Conservation (phyloP, 2,329 filamentous ascomycete species). For the Colletotrichum truncatum region DNA sequence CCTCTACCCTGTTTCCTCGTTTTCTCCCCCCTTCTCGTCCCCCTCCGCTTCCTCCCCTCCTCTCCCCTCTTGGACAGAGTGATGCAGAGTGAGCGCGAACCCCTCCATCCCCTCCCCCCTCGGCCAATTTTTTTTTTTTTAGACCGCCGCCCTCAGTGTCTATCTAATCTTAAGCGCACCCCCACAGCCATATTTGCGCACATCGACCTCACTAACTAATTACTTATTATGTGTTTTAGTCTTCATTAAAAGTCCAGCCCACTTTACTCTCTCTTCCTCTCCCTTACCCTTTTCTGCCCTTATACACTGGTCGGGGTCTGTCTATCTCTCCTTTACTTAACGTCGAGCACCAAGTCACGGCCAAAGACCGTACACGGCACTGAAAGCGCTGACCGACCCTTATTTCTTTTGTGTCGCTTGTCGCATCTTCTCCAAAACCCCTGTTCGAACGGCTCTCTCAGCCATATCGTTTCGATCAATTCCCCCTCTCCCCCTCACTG, state of each 20-base stretch:
- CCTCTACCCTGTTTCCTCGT: neutral
- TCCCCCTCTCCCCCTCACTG: constrained; percentile 5
- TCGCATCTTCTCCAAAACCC: constrained; percentile 9
- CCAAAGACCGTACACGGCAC: neutral
- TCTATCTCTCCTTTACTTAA: constrained; percentile 8
- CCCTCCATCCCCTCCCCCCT: constrained; percentile 12
- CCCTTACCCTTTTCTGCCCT: neutral
- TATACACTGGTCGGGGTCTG: neutral
- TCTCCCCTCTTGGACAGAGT: neutral
- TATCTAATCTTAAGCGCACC: constrained; percentile 24
- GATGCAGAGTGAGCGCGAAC: constrained; percentile 17
- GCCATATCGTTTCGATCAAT: constrained; percentile 5
- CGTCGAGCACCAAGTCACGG: neutral
- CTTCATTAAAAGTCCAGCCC: constrained; percentile 24
- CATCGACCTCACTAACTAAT: constrained; percentile 25
- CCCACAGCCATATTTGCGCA: constrained; percentile 26
- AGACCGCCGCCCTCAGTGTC: constrained; percentile 8
- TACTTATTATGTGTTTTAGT: constrained; percentile 24
- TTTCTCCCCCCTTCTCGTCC: neutral
- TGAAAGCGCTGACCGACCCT: neutral
- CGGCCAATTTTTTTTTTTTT: neutral
- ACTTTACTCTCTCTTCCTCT: neutral
- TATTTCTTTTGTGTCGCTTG: neutral
- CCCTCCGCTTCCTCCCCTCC: neutral
- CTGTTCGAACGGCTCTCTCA: constrained; percentile 3